phyloP scores from a whole-genome alignment of 345 rosid species.

The Linum usitatissimum region DNA sequence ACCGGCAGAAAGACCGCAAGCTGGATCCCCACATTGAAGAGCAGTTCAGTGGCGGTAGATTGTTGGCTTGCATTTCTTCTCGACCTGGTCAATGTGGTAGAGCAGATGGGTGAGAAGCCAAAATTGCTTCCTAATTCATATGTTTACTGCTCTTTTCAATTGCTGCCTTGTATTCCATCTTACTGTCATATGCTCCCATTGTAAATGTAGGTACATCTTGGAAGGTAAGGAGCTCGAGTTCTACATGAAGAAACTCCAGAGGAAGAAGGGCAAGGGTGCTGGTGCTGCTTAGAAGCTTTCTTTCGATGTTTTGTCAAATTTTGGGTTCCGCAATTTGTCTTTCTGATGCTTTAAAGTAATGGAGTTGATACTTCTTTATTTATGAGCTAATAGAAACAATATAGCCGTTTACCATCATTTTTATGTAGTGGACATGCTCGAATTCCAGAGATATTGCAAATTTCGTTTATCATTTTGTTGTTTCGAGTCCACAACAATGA shows the following conservation, averaged over 20 bases:
- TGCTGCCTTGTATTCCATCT: neutral
- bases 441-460: neutral
- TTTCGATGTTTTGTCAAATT: neutral
- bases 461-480: neutral
- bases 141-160: neutral
- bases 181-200: neutral
- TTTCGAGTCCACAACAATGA: too few species aligned
- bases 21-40: conserved; percentile 46
- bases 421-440: too few species aligned
- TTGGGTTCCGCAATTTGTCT: neutral
- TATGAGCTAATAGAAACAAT: neutral
- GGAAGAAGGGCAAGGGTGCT: conserved; percentile 11
- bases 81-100: conserved; percentile 47
- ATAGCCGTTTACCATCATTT: too few species aligned
- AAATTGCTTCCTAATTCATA: too few species aligned
- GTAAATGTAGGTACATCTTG: neutral
- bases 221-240: conserved; percentile 8
- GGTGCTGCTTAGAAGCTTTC: conserved; percentile 1
- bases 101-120: conserved; percentile 37
- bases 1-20: conserved; percentile 32
- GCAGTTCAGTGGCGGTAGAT: conserved; percentile 40
- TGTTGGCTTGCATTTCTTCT: conserved; percentile 24
- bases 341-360: neutral
- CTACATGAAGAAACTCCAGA: conserved; percentile 12
- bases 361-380: neutral